Percentiles rank a stretch among this genome's conserved stretches.
Evolutionary conservation across 2,329 filamentous ascomycete species (phyloP).

Genomic region (Teratosphaeriaceae sp.): DNA sequence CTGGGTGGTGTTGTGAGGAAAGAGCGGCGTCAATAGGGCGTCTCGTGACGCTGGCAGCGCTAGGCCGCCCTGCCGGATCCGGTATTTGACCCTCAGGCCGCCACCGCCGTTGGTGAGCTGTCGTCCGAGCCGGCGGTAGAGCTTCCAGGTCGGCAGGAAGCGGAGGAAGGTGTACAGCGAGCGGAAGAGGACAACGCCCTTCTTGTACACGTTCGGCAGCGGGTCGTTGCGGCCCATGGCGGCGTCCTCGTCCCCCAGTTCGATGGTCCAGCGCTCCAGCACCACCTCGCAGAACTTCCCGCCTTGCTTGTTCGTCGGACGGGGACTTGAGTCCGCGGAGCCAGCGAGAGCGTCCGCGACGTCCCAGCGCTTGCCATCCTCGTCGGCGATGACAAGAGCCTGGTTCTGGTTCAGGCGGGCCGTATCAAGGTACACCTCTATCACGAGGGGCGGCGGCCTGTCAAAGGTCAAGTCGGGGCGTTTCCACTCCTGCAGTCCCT

Average conservation of each 20-base stretch:
- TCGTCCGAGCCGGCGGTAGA: constrained; percentile 68
- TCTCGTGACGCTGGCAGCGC: constrained; percentile 54
- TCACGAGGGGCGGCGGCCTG: constrained; percentile 73
- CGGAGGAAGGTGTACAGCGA: constrained; percentile 78
- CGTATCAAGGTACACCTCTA: constrained; percentile 71
- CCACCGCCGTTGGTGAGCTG: constrained; percentile 52
- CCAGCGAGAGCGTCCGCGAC: constrained; percentile 74
- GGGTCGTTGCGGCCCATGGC: constrained; percentile 48
- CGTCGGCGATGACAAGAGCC: constrained; percentile 79
- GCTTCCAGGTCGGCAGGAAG: constrained; percentile 79
- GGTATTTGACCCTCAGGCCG: constrained; percentile 68
- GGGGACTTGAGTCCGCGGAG: constrained; percentile 42
- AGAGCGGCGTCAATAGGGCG: constrained; percentile 63
- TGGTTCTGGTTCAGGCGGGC: constrained; percentile 72
- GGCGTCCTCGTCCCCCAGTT: constrained; percentile 60
- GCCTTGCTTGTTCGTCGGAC: constrained; percentile 41
- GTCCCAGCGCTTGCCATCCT: constrained; percentile 87
- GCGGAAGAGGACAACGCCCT: constrained; percentile 89
- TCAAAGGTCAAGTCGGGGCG: constrained; percentile 68
- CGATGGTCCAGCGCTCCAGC: constrained; percentile 84
- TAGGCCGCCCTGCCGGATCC: constrained; percentile 62
- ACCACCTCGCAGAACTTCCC: constrained; percentile 61
- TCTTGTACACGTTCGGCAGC: constrained; percentile 91
- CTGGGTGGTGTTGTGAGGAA: constrained; percentile 41
- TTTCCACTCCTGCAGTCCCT: constrained; percentile 78